phyloP scores from a whole-genome alignment of 345 rosid species.

The Tarenaya hassleriana region DNA sequence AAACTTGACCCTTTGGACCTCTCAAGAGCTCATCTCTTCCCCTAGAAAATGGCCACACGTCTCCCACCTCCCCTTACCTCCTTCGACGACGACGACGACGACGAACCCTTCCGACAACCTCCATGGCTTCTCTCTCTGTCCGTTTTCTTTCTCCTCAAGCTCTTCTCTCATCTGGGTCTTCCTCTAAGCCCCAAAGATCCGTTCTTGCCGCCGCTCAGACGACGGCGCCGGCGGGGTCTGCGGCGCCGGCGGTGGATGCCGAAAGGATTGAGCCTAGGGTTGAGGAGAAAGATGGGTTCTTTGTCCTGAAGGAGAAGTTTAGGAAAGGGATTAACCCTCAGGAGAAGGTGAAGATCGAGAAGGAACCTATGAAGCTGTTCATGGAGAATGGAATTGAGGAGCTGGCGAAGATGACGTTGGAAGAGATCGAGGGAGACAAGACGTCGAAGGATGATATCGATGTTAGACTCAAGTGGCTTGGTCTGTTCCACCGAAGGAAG shows the following conservation, averaged over 20 bases:
- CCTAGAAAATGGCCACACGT: constrained; percentile 44
- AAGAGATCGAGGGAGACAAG: constrained; percentile 60
- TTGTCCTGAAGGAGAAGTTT: constrained; percentile 79
- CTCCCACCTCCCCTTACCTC: constrained; percentile 15
- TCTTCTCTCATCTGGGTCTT: constrained; percentile 13
- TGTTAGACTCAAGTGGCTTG: constrained; percentile 96
- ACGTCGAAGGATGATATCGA: constrained; percentile 69
- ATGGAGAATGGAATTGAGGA: constrained; percentile 72
- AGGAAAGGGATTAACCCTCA: constrained; percentile 75
- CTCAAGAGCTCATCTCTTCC: constrained; percentile 43
- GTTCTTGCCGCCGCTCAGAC: constrained; percentile 36
- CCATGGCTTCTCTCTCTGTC: constrained; percentile 47
- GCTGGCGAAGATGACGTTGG: constrained; percentile 65
- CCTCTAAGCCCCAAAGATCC: constrained; percentile 35
- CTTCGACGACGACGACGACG: constrained; percentile 11
- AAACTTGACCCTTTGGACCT: constrained; percentile 43
- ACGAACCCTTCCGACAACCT: not conserved
- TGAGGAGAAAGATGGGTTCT: constrained; percentile 67
- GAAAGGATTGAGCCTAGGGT: constrained; percentile 78
- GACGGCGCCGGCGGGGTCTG: constrained; percentile 29
- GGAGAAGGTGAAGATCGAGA: constrained; percentile 83
- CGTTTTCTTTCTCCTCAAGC: constrained; percentile 37
- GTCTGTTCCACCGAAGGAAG: constrained; percentile 87
- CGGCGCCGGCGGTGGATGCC: constrained; percentile 32
- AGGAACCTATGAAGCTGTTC: constrained; percentile 77